phyloP scores from a whole-genome alignment of 2,329 filamentous ascomycete species.

The Nemania bipapillata region DNA sequence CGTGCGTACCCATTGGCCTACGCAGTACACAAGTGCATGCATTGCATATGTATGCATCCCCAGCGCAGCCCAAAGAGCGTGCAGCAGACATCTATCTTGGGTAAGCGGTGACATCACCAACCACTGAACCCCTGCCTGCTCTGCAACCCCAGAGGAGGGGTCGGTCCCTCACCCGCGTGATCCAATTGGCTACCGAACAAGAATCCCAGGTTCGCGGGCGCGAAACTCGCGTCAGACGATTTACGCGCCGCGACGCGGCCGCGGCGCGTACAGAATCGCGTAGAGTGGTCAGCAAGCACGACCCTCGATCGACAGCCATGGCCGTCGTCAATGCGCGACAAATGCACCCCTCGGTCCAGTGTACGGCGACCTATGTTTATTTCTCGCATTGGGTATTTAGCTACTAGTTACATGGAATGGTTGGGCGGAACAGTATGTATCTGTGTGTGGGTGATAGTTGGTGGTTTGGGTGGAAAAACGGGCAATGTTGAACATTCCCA shows the following conservation, averaged over 20 bases:
- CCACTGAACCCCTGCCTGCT: neutral
- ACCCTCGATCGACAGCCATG: neutral
- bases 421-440: neutral
- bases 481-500: conserved; percentile 10
- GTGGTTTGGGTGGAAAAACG: neutral
- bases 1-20: no score
- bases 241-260: conserved; percentile 29
- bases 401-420: conserved; percentile 21
- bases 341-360: neutral
- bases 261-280: conserved; percentile 23
- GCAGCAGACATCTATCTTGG: no score
- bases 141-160: conserved; percentile 11
- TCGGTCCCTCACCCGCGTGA: neutral
- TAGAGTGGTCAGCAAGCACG: conserved; percentile 24
- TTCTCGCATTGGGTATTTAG: conserved; percentile 19
- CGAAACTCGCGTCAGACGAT: conserved; percentile 32
- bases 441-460: conserved; percentile 13
- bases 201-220: neutral
- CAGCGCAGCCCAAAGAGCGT: no score
- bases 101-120: no score
- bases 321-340: neutral
- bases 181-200: conserved; percentile 13
- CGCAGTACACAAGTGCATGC: no score
- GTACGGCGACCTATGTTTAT: neutral
- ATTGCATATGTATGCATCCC: no score